phyloP scores from a whole-genome alignment of 371 early-diverging fungal species.

The Haplosporangium sp. region DNA sequence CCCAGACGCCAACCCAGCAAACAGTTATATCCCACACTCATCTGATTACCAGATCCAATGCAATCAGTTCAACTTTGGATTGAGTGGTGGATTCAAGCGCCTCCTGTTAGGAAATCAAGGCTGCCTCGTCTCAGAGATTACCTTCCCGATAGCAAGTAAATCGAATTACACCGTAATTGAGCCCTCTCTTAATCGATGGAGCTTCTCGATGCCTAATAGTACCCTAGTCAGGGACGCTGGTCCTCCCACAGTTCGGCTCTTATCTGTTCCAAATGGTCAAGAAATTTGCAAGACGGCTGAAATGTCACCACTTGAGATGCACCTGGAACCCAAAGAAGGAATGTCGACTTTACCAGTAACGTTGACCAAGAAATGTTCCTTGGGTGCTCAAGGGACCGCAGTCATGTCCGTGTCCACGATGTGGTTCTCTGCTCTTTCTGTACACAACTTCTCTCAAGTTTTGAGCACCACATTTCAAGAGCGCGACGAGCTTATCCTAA shows the following conservation, averaged over 20 bases:
- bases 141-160: not conserved
- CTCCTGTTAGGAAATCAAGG: not conserved
- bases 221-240: not conserved
- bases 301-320: not conserved
- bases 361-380: constrained; percentile 2
- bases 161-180: not conserved
- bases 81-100: not conserved
- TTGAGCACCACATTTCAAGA: not conserved
- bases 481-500: not conserved
- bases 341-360: constrained; percentile 3
- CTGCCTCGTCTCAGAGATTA: not conserved
- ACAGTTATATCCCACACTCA: not conserved
- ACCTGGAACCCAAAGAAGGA: constrained; percentile 2
- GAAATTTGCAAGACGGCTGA: not conserved
- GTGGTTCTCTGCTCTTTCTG: not conserved
- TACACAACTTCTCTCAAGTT: not conserved
- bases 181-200: not conserved
- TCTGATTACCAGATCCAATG: not conserved
- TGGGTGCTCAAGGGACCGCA: not conserved
- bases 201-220: not conserved
- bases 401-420: constrained; percentile 15
- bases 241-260: not conserved
- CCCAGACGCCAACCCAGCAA: not conserved
- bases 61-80: not conserved
- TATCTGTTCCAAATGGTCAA: not conserved